A percentile compares a stretch with the other conserved stretches of the same genome.
These are phyloP conservation scores for Phytophthora foliorum DNA, from an alignment of 352 stramenopile genomes.

Conservation along the genomic window DNA sequence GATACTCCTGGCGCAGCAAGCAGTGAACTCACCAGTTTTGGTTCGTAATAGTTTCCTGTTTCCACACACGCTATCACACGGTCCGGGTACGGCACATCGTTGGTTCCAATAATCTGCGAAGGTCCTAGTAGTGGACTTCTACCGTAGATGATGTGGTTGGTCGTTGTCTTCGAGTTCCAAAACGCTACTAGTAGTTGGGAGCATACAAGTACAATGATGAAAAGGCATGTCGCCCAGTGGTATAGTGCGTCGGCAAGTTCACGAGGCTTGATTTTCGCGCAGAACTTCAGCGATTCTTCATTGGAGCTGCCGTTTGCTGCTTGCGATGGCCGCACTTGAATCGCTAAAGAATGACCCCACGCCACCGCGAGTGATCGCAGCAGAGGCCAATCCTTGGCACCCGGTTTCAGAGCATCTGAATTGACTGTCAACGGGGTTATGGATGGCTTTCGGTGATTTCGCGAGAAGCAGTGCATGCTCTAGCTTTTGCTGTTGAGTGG, in stretches of 20 bases:
- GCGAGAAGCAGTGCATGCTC: conserved; percentile 1
- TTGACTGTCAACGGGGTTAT: background rate
- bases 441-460: conserved; percentile 1
- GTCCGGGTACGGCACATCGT: conserved; percentile 59
- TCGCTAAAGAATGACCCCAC: background rate
- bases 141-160: conserved; percentile 19
- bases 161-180: conserved; percentile 27
- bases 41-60: conserved; percentile 34
- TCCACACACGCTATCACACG: conserved; percentile 50
- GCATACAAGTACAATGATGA: conserved; percentile 43
- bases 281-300: background rate
- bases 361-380: background rate
- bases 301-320: background rate
- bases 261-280: background rate
- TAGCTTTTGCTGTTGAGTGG: background rate
- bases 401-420: background rate
- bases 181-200: conserved; percentile 47
- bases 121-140: conserved; percentile 14
- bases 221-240: conserved; percentile 38
- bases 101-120: conserved; percentile 40
- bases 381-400: background rate
- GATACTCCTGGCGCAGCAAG: conserved; percentile 22
- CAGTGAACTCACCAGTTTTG: conserved; percentile 46
- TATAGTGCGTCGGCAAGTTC: conserved; percentile 16
- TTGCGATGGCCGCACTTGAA: conserved; percentile 9